These are phyloP conservation scores for Symbiodinium natans DNA, from an alignment of 73 alveolate genomes.

Conservation along the genomic window DNA sequence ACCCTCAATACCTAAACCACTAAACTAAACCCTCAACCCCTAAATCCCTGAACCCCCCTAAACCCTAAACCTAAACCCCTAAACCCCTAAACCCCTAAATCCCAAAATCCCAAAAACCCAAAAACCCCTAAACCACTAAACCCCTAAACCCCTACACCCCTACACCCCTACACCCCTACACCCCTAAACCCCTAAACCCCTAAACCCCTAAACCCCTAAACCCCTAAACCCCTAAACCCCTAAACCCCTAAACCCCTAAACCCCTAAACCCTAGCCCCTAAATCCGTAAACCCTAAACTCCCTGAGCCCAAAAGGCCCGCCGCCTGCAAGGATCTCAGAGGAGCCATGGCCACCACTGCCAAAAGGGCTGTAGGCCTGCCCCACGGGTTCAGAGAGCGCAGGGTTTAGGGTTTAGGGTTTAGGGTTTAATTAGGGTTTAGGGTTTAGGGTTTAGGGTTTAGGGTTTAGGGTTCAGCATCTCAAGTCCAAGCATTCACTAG, in stretches of 20 bases:
- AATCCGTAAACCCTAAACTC: neutral
- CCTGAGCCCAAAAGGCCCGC: neutral
- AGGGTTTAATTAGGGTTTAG: neutral
- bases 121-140: neutral
- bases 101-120: neutral
- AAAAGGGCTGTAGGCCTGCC: slow-evolving; percentile 45
- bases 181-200: neutral
- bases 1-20: too few species aligned
- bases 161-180: neutral
- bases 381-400: neutral
- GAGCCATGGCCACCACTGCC: slow-evolving; percentile 79
- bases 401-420: neutral
- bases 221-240: neutral
- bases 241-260: neutral
- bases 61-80: too few species aligned
- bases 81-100: neutral
- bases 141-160: neutral
- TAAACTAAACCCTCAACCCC: too few species aligned
- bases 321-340: slow-evolving; percentile 19
- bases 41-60: too few species aligned
- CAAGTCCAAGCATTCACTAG: too few species aligned
- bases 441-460: neutral
- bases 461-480: too few species aligned
- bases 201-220: neutral
- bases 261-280: neutral